phyloP scores from a whole-genome alignment of 805 yeast species.

The Danielozyma ontarioensis region DNA sequence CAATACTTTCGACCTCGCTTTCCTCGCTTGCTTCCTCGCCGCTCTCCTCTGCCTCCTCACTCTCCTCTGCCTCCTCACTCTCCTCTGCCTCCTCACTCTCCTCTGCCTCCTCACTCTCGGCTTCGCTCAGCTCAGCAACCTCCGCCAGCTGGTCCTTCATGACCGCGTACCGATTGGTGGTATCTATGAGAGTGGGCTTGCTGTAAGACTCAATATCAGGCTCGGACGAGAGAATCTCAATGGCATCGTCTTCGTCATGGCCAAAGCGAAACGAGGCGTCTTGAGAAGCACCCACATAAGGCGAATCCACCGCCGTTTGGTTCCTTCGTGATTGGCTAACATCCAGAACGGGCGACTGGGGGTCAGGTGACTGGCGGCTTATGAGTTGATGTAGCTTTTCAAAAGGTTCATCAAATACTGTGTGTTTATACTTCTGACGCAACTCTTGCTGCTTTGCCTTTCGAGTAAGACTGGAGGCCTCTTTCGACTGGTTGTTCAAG shows the following conservation, averaged over 20 bases:
- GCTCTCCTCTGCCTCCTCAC: neutral
- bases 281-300: neutral
- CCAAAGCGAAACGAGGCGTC: neutral
- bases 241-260: neutral
- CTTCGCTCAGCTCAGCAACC: slow-evolving; percentile 6
- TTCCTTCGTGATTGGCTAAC: neutral
- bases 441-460: slow-evolving; percentile 11
- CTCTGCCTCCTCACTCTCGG: slow-evolving; percentile 1
- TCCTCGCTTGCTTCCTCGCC: neutral
- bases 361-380: neutral
- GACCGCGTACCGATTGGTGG: neutral
- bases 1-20: too few species aligned
- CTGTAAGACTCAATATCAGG: neutral
- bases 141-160: neutral
- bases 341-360: too few species aligned
- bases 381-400: slow-evolving; percentile 14
- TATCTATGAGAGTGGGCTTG: neutral
- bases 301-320: neutral
- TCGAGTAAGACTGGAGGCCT: slow-evolving; percentile 9
- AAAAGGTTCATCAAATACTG: slow-evolving; percentile 23
- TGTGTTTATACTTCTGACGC: slow-evolving; percentile 11
- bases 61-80: slow-evolving; percentile 2
- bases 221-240: neutral
- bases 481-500: slow-evolving; percentile 12
- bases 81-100: neutral